A percentile compares a stretch with the other conserved stretches of the same genome.
Evolutionary conservation across 306 rosid genomes (phyloP).

Genomic region (Acacia confusa): DNA sequence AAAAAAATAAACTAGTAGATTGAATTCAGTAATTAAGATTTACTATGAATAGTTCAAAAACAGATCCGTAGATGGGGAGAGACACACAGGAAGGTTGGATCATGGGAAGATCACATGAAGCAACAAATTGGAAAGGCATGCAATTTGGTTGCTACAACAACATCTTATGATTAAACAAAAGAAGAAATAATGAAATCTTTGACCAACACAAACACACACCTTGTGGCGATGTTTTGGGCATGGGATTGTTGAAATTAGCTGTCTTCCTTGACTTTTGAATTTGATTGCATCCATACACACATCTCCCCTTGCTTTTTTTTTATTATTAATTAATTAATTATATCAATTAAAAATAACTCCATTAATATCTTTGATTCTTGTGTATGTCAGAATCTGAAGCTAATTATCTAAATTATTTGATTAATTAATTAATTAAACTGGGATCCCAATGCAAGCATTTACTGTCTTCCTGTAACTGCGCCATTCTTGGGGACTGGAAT

Average conservation of each 20-base stretch:
- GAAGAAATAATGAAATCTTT: conserved; percentile 28
- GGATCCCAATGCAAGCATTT: conserved; percentile 47
- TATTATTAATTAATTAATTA: background rate
- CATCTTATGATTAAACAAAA: background rate
- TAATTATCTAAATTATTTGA: background rate
- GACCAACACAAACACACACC: conserved; percentile 52
- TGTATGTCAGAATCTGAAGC: conserved; percentile 29
- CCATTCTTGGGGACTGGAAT: conserved; percentile 45
- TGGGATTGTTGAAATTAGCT: conserved; percentile 37
- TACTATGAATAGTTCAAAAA: no score
- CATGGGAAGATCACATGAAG: conserved; percentile 40
- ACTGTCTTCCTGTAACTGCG: conserved; percentile 45
- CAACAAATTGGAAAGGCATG: background rate
- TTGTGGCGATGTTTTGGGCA: conserved; percentile 57
- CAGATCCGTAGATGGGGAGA: background rate
- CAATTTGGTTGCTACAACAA: background rate
- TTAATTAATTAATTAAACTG: background rate
- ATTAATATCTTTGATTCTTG: conserved; percentile 19
- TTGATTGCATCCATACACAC: background rate
- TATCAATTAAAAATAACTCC: background rate
- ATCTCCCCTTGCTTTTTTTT: background rate
- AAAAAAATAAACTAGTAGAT: no score
- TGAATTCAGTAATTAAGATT: no score
- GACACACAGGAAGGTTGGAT: background rate
- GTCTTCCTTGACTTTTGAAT: conserved; percentile 55